Evolutionary conservation across 169 alveolate species (phyloP), one percentile per base, ranked within the genome.

Genomic region (Neospora caninum): DNA sequence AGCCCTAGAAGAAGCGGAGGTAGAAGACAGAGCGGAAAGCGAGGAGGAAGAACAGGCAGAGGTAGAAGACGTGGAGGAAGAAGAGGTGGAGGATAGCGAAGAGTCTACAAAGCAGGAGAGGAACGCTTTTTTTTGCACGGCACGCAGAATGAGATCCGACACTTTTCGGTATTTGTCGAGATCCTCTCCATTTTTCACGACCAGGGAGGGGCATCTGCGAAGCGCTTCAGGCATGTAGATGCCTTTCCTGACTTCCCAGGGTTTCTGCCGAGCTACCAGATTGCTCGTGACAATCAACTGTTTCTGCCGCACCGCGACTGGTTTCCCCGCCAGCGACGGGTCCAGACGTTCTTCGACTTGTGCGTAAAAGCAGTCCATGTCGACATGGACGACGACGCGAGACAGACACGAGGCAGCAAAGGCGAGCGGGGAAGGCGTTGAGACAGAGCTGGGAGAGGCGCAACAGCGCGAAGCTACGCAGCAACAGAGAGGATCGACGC

Each of bases 341-440:
- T 92, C 92, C 42, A 7, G 43, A 22, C 49, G 53, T 45, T 41
- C 87, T n/a, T 92, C 95, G 80, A 92, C 95, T 53, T 92, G 95
- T 7, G 95, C 95, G 78, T 92, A 92, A 69, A 92, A 92, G 39
- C 92, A 92, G 67, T 92, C 92, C 54, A 53, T 53, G 80, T 92
- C 95, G 36, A 92, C 36, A 87, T 92, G 95, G 0, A 43, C 80
- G 22, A 92, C 43, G 88, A 27, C 20, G 34, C 94, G 94, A 4
- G 92, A 20, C 22, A n/a, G n/a, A 25, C 86, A 64, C 73, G 73
- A 64, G 20, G 73, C 16, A 6, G 73, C 4, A 49, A 13, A 49
- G 13, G 58, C 4, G 13, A 13, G 58, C 22, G 58, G 13, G 13
- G 58, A 49, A 49, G 58, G 22, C 22, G 58, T 7, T 49, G 58